Evolutionary conservation across 2,329 filamentous ascomycete genomes (phyloP), one percentile per base, ranked within the genome.

Genomic region (Aureobasidium leucospermi): DNA sequence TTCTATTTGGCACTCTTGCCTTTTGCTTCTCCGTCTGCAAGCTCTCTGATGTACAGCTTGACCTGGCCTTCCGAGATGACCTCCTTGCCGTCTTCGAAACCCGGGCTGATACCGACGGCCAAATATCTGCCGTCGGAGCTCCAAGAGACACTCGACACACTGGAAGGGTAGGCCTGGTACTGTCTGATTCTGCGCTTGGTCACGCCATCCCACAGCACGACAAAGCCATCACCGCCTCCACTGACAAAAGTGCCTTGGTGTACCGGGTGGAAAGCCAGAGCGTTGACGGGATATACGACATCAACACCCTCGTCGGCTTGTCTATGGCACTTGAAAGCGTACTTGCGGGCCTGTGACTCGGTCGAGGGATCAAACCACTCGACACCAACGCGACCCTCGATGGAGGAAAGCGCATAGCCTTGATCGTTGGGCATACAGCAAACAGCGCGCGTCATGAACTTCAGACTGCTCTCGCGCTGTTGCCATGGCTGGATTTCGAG

Each of bases 301-400:
- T 96, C 92, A 31, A 81, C 85, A 52, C 84, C 85, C 16, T 61
- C 47, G 56, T 55, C 80, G 1, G 85, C 81, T 72, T 96, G 90
- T 4, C 94, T 84, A 75, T 99, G 94, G 75, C 94, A 99, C 75
- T 99, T 99, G 83, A 99, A 99, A 13, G 94, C 94, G 73, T 97
- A 99, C 74, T 96, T 97, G 65, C 92, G 84, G 41, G 89, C 87
- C 76, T 97, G 92, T 4, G 89, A 92, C 72, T 93, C 89, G 43
- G 85, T 79, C 5, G 85, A 89, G 15, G 94, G 89, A 70, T 97
- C 94, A 71, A 99, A 97, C 90, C 92, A 97, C 74, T 99, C 94
- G 1, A 99, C 94, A 0, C 92, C 93, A 1, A 99, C 91, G 67
- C 94, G 86, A 4, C 94, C 94, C 71, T 99, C 94, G 68, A 99